These are phyloP conservation scores for Porpolomopsis calyptriformis DNA, from an alignment of 768 basidiomycete species.

Conservation along the genomic window DNA sequence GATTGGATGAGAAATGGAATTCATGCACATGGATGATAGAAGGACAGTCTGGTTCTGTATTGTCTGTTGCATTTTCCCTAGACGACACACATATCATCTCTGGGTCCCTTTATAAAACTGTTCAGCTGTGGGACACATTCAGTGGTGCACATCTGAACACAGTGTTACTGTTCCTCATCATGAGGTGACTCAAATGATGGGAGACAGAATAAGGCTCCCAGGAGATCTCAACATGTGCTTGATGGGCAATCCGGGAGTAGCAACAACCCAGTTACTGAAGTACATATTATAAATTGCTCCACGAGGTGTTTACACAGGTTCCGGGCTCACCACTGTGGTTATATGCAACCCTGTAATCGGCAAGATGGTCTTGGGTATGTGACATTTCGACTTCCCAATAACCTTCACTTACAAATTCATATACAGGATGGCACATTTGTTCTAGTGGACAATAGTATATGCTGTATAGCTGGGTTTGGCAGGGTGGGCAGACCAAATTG, in stretches of 20 bases:
- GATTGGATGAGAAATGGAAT: neutral
- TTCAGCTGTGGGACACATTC: neutral
- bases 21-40: neutral
- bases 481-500: slow-evolving; percentile 99
- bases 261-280: slow-evolving; percentile 93
- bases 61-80: neutral
- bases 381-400: neutral
- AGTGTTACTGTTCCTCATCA: slow-evolving; percentile 79
- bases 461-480: slow-evolving; percentile 99
- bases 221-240: slow-evolving; percentile 96
- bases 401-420: slow-evolving; percentile 1
- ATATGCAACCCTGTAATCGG: slow-evolving; percentile 99
- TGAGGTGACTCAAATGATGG: slow-evolving; percentile 94
- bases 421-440: slow-evolving; percentile 99
- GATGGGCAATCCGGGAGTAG: slow-evolving; percentile 99
- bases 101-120: neutral
- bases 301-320: slow-evolving; percentile 94
- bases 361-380: slow-evolving; percentile 95
- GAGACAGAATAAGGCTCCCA: slow-evolving; percentile 97
- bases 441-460: slow-evolving; percentile 97
- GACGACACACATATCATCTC: neutral
- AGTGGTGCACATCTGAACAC: neutral
- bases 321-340: slow-evolving; percentile 96
- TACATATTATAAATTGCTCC: slow-evolving; percentile 99
- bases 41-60: neutral